Evolutionary conservation across 345 rosid species (phyloP).

Genomic region (Populus pruinosa): DNA sequence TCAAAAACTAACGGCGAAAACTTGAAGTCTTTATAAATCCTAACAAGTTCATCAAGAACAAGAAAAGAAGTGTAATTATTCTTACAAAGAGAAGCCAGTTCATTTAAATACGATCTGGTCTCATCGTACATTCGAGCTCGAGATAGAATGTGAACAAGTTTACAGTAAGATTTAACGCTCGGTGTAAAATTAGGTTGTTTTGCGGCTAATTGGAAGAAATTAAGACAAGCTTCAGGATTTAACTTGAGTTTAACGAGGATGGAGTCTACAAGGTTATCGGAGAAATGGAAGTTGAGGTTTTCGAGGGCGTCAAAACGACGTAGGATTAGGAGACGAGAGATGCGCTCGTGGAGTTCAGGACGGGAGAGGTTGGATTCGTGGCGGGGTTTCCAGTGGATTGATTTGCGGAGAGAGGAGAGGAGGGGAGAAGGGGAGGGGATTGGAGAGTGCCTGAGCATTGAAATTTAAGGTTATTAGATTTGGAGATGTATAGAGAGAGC

Average conservation of each 20-base stretch:
- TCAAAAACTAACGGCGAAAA: constrained; percentile 79
- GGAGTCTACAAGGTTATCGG: constrained; percentile 66
- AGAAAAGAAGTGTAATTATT: constrained; percentile 37
- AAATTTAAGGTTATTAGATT: not conserved
- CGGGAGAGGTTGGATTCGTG: constrained; percentile 50
- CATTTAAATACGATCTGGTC: constrained; percentile 45
- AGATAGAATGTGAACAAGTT: constrained; percentile 68
- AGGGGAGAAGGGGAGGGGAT: constrained; percentile 25
- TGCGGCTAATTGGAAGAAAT: constrained; percentile 59
- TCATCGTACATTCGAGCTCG: constrained; percentile 69
- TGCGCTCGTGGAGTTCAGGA: constrained; percentile 59
- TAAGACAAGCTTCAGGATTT: constrained; percentile 59
- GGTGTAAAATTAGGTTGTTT: constrained; percentile 63
- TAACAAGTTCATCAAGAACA: constrained; percentile 61
- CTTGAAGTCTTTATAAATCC: constrained; percentile 42
- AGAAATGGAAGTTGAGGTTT: constrained; percentile 50
- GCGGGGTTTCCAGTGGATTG: constrained; percentile 56
- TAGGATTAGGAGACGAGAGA: constrained; percentile 64
- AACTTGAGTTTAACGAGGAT: constrained; percentile 52
- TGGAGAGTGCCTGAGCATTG: constrained; percentile 43
- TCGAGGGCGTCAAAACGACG: constrained; percentile 59
- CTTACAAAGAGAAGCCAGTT: constrained; percentile 50
- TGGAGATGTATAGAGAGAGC: not conserved
- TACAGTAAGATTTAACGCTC: constrained; percentile 55
- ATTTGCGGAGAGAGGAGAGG: constrained; percentile 21